Evolutionary conservation across 73 alveolate species (phyloP).

Genomic region (Paramecium pentaurelia): DNA sequence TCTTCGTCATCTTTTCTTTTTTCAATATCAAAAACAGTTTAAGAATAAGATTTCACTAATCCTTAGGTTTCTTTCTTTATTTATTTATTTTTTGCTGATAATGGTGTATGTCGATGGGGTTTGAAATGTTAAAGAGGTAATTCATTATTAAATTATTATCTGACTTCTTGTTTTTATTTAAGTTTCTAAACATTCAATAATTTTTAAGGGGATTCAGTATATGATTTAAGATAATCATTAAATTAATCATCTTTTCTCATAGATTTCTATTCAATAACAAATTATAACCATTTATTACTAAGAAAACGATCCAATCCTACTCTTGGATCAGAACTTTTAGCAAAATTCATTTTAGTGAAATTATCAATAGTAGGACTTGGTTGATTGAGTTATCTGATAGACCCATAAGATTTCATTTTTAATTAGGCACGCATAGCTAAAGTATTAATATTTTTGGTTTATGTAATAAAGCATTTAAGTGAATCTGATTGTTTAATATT

Average conservation of each 20-base stretch:
- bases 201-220: background rate
- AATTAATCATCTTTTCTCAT: conserved; percentile 31
- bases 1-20: background rate
- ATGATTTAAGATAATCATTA: background rate
- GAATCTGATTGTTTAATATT: background rate
- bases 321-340: background rate
- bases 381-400: background rate
- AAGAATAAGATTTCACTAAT: background rate
- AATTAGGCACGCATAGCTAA: background rate
- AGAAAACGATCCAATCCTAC: conserved; percentile 20
- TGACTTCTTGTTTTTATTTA: background rate
- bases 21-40: background rate
- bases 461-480: background rate
- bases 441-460: background rate
- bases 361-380: background rate
- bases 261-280: background rate
- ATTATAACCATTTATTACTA: conserved; percentile 25
- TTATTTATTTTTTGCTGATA: background rate
- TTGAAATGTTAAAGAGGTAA: background rate
- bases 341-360: background rate
- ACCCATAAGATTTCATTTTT: background rate
- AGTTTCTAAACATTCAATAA: background rate
- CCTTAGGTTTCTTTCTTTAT: background rate
- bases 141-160: background rate
- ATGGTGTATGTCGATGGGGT: background rate